phyloP scores from a whole-genome alignment of 2,329 filamentous ascomycete species.

The Pyricularia sp. region DNA sequence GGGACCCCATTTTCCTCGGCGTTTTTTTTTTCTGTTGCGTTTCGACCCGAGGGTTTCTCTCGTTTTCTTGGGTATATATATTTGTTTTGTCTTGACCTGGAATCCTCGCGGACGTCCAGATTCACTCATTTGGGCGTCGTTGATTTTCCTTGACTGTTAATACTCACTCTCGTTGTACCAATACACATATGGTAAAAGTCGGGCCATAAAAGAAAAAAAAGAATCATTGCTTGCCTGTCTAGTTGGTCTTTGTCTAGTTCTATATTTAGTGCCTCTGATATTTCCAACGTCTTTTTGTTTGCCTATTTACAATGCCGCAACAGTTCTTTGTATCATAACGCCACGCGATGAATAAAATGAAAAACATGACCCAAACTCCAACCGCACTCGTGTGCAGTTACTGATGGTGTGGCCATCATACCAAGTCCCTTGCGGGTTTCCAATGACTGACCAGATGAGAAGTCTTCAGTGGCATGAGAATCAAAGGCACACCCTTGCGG shows the following conservation, averaged over 20 bases:
- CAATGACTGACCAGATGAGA: too few species aligned
- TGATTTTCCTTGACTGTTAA: background rate
- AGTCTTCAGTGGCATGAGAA: too few species aligned
- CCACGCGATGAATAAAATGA: too few species aligned
- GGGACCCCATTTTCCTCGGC: background rate
- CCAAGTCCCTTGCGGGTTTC: too few species aligned
- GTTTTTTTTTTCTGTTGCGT: background rate
- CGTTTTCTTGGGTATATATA: background rate
- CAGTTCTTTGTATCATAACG: too few species aligned
- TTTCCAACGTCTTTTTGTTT: background rate
- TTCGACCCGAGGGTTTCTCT: background rate
- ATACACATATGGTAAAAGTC: background rate
- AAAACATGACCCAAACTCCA: too few species aligned
- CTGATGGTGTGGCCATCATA: too few species aligned
- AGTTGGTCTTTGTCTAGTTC: background rate
- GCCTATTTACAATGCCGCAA: too few species aligned
- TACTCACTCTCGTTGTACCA: background rate
- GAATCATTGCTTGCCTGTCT: background rate
- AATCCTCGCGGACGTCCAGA: background rate
- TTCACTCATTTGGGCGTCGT: background rate
- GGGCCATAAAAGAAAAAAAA: background rate
- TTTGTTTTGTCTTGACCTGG: background rate
- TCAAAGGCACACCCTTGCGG: background rate
- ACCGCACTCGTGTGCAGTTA: too few species aligned
- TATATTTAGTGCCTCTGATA: too few species aligned